Evolutionary conservation across 768 basidiomycete species (phyloP), one percentile per base, ranked within the genome.

Genomic region (Lactarius hatsudake): DNA sequence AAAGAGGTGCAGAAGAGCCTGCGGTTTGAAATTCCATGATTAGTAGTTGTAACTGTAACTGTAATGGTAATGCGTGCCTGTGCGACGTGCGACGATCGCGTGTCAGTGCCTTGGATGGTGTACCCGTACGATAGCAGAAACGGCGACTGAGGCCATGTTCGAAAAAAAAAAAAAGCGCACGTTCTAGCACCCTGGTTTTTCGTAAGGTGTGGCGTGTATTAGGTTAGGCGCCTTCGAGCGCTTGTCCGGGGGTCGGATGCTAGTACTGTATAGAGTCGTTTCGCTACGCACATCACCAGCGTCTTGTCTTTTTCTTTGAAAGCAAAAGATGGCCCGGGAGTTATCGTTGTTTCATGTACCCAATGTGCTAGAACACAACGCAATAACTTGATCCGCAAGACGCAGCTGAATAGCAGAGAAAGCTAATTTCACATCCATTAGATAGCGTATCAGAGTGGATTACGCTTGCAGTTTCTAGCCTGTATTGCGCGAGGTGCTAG

Each of bases 271-370:
- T n/a, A n/a, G n/a, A n/a, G 4, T 13, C 13, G 51, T 53, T 53
- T 23, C 23, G 51, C 51, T 26, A 13, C 23, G 7, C 23, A 48
- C 12, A 23, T 23, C n/a, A 23, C 23, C n/a, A 40, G 38, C 38
- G 15, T 17, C 43, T 48, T 48, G 18, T 23, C 23, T 26, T 51
- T 4, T 13, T 13, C 1, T 23, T 32, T 30, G 32, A 58, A 59
- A 20, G 30, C 15, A 43, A 56, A 56, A 56, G 32, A 56, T 30
- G 54, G 38, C 5, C n/a, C n/a, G n/a, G n/a, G n/a, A n/a, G 9
- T 20, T 10, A 9, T 12, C 10, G n/a, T 23, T 23, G 48, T 65
- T 61, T 66, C 59, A 66, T 43, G 17, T 57, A 30, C 60, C 42
- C 34, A 42, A 55, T 20, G 59, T 42, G 40, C 23, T 15, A 43